phyloP scores from a whole-genome alignment of 1,139 yeast genomes.

The Blastobotrys illinoisensis region DNA sequence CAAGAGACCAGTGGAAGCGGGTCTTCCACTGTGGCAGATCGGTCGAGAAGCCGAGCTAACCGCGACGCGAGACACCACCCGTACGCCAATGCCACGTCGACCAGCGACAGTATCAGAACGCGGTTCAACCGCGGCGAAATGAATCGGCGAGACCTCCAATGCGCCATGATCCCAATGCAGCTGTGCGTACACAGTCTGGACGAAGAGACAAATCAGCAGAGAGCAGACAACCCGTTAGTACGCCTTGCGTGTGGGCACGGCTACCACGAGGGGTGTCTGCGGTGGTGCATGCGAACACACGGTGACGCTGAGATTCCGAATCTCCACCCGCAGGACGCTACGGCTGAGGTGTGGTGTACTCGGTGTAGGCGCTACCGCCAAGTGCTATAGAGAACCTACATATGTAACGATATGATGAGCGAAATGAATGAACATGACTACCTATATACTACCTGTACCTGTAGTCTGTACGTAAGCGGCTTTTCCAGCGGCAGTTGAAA shows the following conservation, averaged over 20 bases:
- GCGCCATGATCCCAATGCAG: slow-evolving; percentile 25
- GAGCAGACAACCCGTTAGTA: slow-evolving; percentile 8
- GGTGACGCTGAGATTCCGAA: slow-evolving; percentile 28
- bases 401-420: background rate
- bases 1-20: background rate
- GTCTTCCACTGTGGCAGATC: background rate
- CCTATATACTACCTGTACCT: too few relatives aligned
- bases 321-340: slow-evolving; percentile 13
- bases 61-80: slow-evolving; percentile 21
- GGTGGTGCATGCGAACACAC: slow-evolving; percentile 27
- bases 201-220: slow-evolving; percentile 4
- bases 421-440: background rate
- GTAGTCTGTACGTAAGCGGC: too few relatives aligned
- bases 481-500: too few relatives aligned
- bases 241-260: slow-evolving; percentile 29
- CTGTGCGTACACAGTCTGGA: slow-evolving; percentile 19
- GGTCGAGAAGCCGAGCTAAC: background rate
- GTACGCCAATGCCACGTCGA: slow-evolving; percentile 8
- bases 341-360: slow-evolving; percentile 27
- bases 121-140: background rate
- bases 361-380: slow-evolving; percentile 26
- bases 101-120: background rate
- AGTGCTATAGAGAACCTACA: background rate
- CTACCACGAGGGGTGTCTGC: slow-evolving; percentile 27
- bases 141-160: slow-evolving; percentile 16